Conservation (phyloP, 331 rosid genomes). For the Pyrus hybrid region DNA sequence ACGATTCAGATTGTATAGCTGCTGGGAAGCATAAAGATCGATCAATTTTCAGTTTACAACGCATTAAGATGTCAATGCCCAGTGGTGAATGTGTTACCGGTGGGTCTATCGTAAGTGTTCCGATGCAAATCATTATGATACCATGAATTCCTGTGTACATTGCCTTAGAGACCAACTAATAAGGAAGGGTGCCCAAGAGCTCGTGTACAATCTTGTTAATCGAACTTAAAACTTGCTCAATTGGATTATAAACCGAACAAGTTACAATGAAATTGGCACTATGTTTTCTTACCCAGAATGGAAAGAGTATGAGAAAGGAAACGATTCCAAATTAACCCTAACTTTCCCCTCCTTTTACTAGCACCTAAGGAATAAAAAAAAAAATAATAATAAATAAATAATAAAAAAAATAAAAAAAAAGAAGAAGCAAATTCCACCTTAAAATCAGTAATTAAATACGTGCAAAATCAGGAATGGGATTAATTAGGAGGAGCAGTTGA, state of each 20-base stretch:
- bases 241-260: background rate
- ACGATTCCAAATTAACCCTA: background rate
- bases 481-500: too few species aligned
- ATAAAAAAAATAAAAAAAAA: too few species aligned
- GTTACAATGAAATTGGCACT: background rate
- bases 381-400: too few species aligned
- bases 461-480: too few species aligned
- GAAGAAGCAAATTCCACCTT: background rate
- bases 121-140: background rate
- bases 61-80: too few species aligned
- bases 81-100: too few species aligned
- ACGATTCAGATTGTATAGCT: too few species aligned
- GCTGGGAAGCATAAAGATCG: too few species aligned
- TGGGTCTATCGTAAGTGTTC: too few species aligned
- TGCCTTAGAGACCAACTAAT: background rate
- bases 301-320: background rate
- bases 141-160: background rate
- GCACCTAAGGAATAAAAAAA: background rate
- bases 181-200: background rate
- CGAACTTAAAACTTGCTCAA: background rate
- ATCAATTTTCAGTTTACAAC: too few species aligned
- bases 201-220: background rate
- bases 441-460: too few species aligned
- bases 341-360: background rate
- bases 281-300: background rate